phyloP scores from a whole-genome alignment of 305 asterid genomes.

The Fraxinus nigra region DNA sequence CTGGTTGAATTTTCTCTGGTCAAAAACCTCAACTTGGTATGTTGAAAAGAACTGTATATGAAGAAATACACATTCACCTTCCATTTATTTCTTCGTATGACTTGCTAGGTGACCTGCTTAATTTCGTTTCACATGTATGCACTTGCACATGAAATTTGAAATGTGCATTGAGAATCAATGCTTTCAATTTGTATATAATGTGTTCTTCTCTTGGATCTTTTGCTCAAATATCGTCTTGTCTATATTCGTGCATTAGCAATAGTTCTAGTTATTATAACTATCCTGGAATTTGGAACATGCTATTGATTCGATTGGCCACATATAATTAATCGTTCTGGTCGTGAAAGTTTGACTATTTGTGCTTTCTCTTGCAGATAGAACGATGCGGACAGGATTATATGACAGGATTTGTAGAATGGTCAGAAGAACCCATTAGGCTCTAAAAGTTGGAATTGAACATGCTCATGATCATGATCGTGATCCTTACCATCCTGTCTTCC shows the following conservation, averaged over 20 bases:
- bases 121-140: neutral
- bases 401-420: neutral
- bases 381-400: neutral
- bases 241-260: neutral
- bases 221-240: neutral
- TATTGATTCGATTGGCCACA: neutral
- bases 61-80: neutral
- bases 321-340: neutral
- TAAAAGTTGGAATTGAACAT: neutral
- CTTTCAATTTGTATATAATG: neutral
- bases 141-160: neutral
- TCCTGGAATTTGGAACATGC: neutral
- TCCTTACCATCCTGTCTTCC: neutral
- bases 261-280: neutral
- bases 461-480: neutral
- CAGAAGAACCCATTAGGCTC: neutral
- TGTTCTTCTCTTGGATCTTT: neutral
- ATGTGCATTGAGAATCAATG: neutral
- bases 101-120: neutral
- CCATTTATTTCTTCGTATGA: neutral
- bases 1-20: neutral
- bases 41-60: neutral
- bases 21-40: neutral
- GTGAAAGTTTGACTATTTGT: neutral
- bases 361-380: constrained; percentile 6